Percentiles rank a stretch among this genome's conserved stretches.
These are phyloP conservation scores for Penicillium argentinense DNA, from an alignment of 495 filamentous ascomycete species.

Conservation along the genomic window DNA sequence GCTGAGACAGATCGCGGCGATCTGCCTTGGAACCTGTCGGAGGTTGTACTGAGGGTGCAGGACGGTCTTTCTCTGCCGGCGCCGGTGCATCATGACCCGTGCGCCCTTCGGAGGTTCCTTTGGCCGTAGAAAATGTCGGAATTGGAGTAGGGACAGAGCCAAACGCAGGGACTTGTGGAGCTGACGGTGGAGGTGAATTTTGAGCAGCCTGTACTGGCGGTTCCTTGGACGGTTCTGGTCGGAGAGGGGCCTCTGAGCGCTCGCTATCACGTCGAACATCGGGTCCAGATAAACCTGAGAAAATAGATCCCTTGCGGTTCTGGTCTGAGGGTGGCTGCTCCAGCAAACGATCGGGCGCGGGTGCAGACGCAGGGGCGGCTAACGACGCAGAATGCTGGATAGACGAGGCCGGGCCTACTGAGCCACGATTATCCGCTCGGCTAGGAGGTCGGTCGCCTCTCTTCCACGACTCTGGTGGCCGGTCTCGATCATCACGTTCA, in stretches of 20 bases:
- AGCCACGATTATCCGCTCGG: slow-evolving; percentile 43
- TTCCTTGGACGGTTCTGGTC: slow-evolving; percentile 43
- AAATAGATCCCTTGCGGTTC: slow-evolving; percentile 37
- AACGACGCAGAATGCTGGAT: slow-evolving; percentile 15
- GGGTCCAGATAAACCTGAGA: slow-evolving; percentile 21
- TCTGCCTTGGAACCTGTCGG: slow-evolving; percentile 46
- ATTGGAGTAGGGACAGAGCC: slow-evolving; percentile 53
- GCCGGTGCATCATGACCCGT: slow-evolving; percentile 34
- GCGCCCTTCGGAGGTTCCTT: slow-evolving; percentile 40
- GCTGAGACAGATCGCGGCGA: slow-evolving; percentile 25
- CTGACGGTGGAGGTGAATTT: slow-evolving; percentile 69
- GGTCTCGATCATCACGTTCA: slow-evolving; percentile 57
- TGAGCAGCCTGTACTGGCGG: slow-evolving; percentile 33
- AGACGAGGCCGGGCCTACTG: slow-evolving; percentile 30
- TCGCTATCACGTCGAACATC: slow-evolving; percentile 45
- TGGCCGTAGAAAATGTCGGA: slow-evolving; percentile 25
- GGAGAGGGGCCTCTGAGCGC: slow-evolving; percentile 38
- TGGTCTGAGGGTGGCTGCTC: slow-evolving; percentile 32
- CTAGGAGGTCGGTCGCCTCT: slow-evolving; percentile 43
- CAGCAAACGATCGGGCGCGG: slow-evolving; percentile 15
- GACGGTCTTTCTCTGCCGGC: slow-evolving; percentile 30
- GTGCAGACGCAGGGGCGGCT: background rate
- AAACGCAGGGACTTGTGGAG: slow-evolving; percentile 81
- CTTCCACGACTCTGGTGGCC: slow-evolving; percentile 57
- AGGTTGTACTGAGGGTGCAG: slow-evolving; percentile 27